Evolutionary conservation across 352 stramenopile genomes (phyloP).

Genomic region (Ophiocytium majus): DNA sequence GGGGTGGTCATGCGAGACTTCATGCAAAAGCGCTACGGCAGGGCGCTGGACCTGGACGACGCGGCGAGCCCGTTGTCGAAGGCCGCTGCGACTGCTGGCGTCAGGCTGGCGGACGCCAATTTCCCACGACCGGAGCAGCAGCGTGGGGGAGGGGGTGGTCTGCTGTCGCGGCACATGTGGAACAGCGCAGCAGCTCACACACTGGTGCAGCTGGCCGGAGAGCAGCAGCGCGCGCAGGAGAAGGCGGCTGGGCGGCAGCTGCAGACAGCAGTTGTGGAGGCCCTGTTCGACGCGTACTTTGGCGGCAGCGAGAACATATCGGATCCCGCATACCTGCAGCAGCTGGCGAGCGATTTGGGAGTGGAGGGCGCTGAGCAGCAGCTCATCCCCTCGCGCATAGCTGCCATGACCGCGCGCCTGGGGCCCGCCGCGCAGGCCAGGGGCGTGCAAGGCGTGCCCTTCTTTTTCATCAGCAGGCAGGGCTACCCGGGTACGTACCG

Average conservation of each 20-base stretch:
- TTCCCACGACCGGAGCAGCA: too few relatives aligned
- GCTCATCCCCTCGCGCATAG: background rate
- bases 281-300: conserved; percentile 2
- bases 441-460: background rate
- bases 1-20: conserved; percentile 8
- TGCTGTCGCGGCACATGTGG: conserved; percentile 15
- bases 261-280: conserved; percentile 5
- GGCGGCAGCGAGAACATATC: background rate
- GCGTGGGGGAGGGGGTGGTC: too few relatives aligned
- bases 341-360: background rate
- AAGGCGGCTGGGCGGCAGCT: background rate
- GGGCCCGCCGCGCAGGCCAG: background rate
- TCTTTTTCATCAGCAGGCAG: background rate
- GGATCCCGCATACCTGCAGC: background rate
- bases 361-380: background rate
- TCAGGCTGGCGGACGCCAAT: background rate
- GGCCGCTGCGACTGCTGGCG: background rate
- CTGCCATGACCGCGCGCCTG: background rate
- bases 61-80: background rate
- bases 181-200: conserved; percentile 13
- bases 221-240: background rate
- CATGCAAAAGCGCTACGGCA: conserved; percentile 19
- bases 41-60: background rate
- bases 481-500: background rate
- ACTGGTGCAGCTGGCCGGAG: conserved; percentile 2